Evolutionary conservation across 371 early-diverging fungal species (phyloP), one percentile per base, ranked within the genome.

Genomic region (Mortierella sp.): DNA sequence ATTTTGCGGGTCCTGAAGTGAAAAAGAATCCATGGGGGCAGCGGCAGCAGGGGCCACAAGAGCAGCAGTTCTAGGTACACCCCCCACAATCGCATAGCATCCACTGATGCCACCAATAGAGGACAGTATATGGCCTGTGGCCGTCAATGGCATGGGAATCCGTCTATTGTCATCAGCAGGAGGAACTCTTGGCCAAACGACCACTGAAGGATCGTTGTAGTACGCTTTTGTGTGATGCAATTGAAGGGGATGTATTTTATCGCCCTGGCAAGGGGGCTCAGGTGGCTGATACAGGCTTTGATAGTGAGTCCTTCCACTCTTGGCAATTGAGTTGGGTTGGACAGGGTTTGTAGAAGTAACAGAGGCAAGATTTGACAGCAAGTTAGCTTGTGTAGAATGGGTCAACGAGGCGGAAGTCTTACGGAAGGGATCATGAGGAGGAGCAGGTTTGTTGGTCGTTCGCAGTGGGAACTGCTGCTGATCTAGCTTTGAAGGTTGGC

Each of bases 341-440:
- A 53, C 9, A 5, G 62, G 15, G 61, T 10, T 53, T 8, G 26
- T 10, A 5, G 32, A 34, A 15, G 42, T 57, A 12, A 19, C 29
- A 7, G 62, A 32, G 28, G 45, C 22, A 17, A 57, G 23, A 32
- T n/a, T 59, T n/a, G 65, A 31, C 6, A 53, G 55, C 49, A 61
- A 31, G 23, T 31, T 26, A 35, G 22, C 2, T 9, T 37, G 29
- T 37, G 56, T 31, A n/a, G 32, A 10, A 12, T 22, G 28, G 5
- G 23, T 43, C 10, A 58, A 64, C 10, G 72, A 59, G 0, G 68
- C 40, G 1, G 68, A 68, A 19, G 68, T 53, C 17, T 55, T 73
- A 9, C 79, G 73, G 45, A 79, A 79, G 26, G 79, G 79, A 23
- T 73, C 79, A 26, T 79, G 72, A 0, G 79, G 74, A 26, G 79